Evolutionary conservation across 2,329 filamentous ascomycete genomes (phyloP).

Genomic region (Tolypocladium endophyticum): DNA sequence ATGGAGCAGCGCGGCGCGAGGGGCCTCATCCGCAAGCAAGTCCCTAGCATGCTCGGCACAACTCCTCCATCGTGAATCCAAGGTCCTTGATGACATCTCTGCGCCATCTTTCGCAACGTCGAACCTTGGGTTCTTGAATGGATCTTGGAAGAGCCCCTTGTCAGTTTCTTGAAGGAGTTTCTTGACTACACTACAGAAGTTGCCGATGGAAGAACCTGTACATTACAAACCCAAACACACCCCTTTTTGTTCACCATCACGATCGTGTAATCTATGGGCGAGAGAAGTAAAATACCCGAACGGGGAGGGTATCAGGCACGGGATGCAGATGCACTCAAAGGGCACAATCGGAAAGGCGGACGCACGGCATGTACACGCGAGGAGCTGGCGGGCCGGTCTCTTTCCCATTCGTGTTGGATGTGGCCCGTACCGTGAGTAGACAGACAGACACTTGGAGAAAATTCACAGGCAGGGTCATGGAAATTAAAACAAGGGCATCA

Average conservation of each 20-base stretch:
- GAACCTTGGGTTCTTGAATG: not conserved
- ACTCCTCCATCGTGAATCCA: constrained; percentile 26
- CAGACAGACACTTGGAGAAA: not conserved
- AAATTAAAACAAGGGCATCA: not conserved
- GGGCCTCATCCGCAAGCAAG: constrained; percentile 45
- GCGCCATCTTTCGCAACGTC: not conserved
- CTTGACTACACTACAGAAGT: not conserved
- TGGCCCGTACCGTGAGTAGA: not conserved
- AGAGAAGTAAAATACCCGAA: not conserved
- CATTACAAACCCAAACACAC: not conserved
- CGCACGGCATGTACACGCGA: not conserved
- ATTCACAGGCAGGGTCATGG: not conserved
- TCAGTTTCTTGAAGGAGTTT: not conserved
- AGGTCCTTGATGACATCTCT: not conserved
- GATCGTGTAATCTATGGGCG: not conserved
- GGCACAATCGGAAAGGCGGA: not conserved
- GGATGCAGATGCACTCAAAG: not conserved
- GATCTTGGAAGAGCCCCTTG: not conserved
- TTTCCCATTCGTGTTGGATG: not conserved
- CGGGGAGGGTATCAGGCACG: not conserved
- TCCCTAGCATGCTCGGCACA: constrained; percentile 36
- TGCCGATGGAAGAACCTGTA: not conserved
- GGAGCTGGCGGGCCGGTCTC: not conserved
- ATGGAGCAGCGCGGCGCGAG: constrained; percentile 40
- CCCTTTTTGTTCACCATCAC: not conserved